These are phyloP conservation scores for Quercus phellos DNA, from an alignment of 331 rosid genomes.

Conservation along the genomic window DNA sequence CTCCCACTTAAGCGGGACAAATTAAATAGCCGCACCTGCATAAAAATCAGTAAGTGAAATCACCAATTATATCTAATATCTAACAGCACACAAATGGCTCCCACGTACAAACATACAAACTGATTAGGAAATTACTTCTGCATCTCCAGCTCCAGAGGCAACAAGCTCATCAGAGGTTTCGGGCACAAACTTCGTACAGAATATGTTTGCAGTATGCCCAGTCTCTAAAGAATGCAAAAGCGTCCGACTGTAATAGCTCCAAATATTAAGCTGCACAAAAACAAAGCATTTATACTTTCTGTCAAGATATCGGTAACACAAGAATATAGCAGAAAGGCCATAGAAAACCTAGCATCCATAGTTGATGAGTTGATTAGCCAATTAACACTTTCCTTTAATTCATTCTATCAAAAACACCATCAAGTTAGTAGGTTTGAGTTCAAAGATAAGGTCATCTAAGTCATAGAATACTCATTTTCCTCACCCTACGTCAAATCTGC, in stretches of 20 bases:
- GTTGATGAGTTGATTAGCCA: background rate
- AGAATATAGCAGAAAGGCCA: background rate
- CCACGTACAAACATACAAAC: background rate
- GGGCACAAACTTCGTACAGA: constrained; percentile 88
- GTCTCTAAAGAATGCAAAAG: constrained; percentile 85
- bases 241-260: constrained; percentile 63
- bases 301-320: background rate
- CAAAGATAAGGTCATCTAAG: background rate
- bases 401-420: background rate
- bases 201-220: constrained; percentile 90
- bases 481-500: background rate
- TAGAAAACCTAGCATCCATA: background rate
- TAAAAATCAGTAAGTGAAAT: constrained; percentile 18
- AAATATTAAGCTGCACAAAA: constrained; percentile 76
- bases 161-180: constrained; percentile 97
- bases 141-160: constrained; percentile 96
- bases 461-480: background rate
- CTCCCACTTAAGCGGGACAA: constrained; percentile 55
- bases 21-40: constrained; percentile 90
- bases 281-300: constrained; percentile 17
- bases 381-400: background rate
- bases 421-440: background rate
- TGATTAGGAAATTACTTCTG: constrained; percentile 60
- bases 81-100: constrained; percentile 18
- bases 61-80: background rate